Evolutionary conservation across 495 filamentous ascomycete species (phyloP), one percentile per base, ranked within the genome.

Genomic region (Astrothelium subdiscretum): DNA sequence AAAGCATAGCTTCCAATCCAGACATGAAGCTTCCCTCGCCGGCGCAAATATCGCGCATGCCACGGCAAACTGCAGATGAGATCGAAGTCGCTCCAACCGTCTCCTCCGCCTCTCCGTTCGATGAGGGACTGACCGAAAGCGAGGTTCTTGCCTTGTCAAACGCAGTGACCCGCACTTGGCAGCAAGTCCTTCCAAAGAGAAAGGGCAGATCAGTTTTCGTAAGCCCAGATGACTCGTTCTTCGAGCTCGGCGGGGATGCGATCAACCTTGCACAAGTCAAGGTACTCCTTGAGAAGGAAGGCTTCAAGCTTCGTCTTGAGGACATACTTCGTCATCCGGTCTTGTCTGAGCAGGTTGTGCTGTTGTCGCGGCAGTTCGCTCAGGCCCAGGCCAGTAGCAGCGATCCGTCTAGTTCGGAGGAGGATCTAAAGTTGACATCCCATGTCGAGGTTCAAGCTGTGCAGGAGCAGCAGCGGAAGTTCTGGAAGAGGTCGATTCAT

Each of bases 241-340:
- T 81, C 66, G 73, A 77, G 2, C 73, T 80, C 1, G 80, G 80
- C 12, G 80, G 80, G 15, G 80, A 83, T 62, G 72, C 82, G 42
- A 76, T 81, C 69, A 77, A 73, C 26, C 73, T 83, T 58, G 80
- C 78, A 1, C 77, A 78, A 58, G 67, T 82, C 15, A 71, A 72
- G 20, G 76, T 74, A 67, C 69, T 81, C 2, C 69, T 83, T 0
- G 75, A 79, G 44, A 73, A 80, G 60, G 77, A 81, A 59, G 77
- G 78, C n/a, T 72, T 79, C 52, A 72, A 74, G 43, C 71, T 81
- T 10, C 72, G 75, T 4, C 69, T 83, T 0, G 80, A 82, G 63
- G 79, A 82, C 64, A 69, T 81, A 52, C 74, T 82, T 20, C 72
- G 76, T 18, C 74, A 79, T 58, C 72, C 78, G 0, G 77, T 77